Conservation (phyloP, 108 stramenopile species). For the Nannochloropsis oceanica region DNA sequence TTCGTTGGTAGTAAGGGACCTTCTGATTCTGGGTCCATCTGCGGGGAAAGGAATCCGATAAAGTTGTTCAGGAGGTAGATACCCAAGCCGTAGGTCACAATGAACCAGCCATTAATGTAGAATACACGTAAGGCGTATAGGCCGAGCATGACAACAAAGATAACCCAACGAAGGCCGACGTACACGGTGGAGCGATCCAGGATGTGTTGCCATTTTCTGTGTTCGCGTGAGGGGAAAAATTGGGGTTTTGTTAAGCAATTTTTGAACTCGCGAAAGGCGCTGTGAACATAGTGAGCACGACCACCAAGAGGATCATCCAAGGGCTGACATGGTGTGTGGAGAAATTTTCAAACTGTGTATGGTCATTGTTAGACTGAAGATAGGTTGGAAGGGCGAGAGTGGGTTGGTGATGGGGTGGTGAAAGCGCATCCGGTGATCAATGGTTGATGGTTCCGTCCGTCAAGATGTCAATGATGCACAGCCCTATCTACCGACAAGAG, state of each 20-base stretch:
- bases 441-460: too few relatives aligned
- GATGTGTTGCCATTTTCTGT: constrained; percentile 69
- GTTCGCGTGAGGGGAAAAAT: not conserved
- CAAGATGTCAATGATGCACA: too few relatives aligned
- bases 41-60: constrained; percentile 90
- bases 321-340: too few relatives aligned
- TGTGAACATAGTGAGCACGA: too few relatives aligned
- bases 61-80: constrained; percentile 97
- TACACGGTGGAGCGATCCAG: constrained; percentile 83
- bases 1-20: constrained; percentile 33
- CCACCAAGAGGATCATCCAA: too few relatives aligned
- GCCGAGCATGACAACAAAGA: constrained; percentile 39
- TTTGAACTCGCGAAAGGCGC: too few relatives aligned
- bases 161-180: constrained; percentile 26
- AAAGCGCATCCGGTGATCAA: too few relatives aligned
- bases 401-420: too few relatives aligned
- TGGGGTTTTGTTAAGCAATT: not conserved
- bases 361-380: too few relatives aligned
- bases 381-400: too few relatives aligned
- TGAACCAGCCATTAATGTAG: constrained; percentile 88
- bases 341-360: too few relatives aligned
- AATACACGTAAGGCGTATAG: constrained; percentile 83
- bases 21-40: constrained; percentile 53
- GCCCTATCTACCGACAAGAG: too few relatives aligned
- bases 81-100: constrained; percentile 96